Conservation (phyloP, 805 yeast genomes). For the Candida succiphila region DNA sequence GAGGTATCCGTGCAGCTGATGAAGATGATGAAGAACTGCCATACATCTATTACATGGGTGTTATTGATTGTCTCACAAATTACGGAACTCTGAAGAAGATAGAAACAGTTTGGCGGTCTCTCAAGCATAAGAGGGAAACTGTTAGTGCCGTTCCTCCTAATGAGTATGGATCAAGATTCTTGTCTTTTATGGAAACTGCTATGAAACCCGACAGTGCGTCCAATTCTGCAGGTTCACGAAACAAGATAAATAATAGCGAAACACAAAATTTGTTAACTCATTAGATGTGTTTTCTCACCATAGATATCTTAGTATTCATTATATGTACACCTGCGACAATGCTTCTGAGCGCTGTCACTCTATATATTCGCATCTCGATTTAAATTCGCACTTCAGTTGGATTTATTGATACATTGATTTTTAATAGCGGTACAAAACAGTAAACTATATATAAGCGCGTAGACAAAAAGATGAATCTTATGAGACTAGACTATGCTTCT, state of each 20-base stretch:
- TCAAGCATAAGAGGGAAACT: constrained; percentile 56
- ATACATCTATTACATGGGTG: constrained; percentile 80
- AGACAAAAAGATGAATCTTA: neutral
- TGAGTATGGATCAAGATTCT: constrained; percentile 85
- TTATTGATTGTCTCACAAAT: constrained; percentile 86
- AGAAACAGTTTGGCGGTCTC: constrained; percentile 78
- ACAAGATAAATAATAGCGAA: neutral
- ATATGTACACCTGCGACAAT: too few species aligned
- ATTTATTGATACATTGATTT: too few species aligned
- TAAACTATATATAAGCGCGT: neutral
- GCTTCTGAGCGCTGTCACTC: too few species aligned
- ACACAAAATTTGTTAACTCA: too few species aligned
- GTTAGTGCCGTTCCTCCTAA: constrained; percentile 85
- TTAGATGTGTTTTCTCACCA: too few species aligned
- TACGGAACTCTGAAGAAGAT: constrained; percentile 64
- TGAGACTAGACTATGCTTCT: constrained; percentile 5
- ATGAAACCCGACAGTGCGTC: constrained; percentile 3
- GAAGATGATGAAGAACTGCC: constrained; percentile 48
- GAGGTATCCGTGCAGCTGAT: constrained; percentile 74
- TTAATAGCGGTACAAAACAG: neutral
- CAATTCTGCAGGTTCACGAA: too few species aligned
- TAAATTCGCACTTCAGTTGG: too few species aligned
- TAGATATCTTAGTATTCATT: too few species aligned
- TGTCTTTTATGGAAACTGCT: constrained; percentile 44
- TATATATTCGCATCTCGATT: too few species aligned